phyloP scores from a whole-genome alignment of 2,329 filamentous ascomycete species.

The Paecilomyces sp. region DNA sequence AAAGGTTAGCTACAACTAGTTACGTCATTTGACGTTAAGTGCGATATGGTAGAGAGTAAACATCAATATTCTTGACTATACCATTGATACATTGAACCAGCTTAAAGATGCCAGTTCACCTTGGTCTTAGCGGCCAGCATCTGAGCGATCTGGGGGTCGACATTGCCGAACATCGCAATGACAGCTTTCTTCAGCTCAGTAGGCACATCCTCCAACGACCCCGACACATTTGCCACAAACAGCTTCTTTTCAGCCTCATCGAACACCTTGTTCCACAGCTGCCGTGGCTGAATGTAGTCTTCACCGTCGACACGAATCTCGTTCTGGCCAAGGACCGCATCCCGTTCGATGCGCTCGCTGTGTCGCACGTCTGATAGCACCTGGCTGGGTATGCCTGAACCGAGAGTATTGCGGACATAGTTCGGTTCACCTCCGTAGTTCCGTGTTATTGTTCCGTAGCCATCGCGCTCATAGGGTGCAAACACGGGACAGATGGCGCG shows the following conservation, averaged over 20 bases:
- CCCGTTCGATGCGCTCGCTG: neutral
- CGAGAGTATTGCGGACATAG: neutral
- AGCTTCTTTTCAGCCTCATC: conserved; percentile 8
- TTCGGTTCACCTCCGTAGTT: neutral
- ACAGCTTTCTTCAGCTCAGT: conserved; percentile 9
- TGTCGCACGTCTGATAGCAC: neutral
- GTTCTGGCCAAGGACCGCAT: neutral
- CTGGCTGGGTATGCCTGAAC: neutral
- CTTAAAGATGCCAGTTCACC: neutral
- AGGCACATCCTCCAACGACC: conserved; percentile 16
- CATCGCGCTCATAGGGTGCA: conserved; percentile 60
- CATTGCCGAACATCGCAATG: conserved; percentile 14
- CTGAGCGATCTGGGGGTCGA: conserved; percentile 14
- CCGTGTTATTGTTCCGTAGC: neutral
- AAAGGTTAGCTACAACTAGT: too few relatives aligned
- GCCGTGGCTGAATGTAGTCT: neutral
- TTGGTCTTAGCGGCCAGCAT: conserved; percentile 5
- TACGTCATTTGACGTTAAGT: too few relatives aligned
- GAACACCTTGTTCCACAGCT: neutral
- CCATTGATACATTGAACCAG: neutral
- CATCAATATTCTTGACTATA: neutral
- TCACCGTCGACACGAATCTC: neutral
- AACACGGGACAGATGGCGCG: conserved; percentile 66
- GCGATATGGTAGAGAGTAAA: too few relatives aligned
- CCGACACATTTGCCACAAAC: conserved; percentile 16